Conservation (phyloP, 2,329 filamentous ascomycete species). For the Diaporthe nobilis region DNA sequence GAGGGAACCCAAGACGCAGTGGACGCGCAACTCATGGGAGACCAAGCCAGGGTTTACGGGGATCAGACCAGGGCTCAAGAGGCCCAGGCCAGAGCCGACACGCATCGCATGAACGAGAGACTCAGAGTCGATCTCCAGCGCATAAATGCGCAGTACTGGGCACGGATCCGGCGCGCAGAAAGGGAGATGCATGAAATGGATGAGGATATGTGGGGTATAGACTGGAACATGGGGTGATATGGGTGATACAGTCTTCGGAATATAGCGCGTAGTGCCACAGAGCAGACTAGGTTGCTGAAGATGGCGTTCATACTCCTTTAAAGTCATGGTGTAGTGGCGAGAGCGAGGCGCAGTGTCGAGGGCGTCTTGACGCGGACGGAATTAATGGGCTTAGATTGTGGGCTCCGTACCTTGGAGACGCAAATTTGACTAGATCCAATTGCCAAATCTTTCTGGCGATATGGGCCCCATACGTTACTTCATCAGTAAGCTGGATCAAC, state of each 20-base stretch:
- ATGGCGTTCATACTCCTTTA: accelerated
- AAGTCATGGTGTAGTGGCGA: not conserved
- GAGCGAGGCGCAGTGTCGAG: not conserved
- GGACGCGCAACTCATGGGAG: not conserved
- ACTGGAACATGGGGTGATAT: not conserved
- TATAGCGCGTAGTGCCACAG: not conserved
- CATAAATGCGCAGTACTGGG: not conserved
- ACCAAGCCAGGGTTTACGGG: not conserved
- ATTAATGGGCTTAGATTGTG: not conserved
- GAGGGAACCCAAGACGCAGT: not conserved
- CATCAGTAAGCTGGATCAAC: no score
- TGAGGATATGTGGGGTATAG: not conserved
- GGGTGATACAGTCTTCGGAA: not conserved
- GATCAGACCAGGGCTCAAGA: not conserved
- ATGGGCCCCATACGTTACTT: not conserved
- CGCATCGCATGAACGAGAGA: not conserved
- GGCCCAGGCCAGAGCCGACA: not conserved
- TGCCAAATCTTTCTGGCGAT: not conserved
- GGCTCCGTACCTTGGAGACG: accelerated
- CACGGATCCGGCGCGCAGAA: not conserved
- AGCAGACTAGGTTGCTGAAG: not conserved
- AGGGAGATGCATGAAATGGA: not conserved
- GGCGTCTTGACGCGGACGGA: not conserved
- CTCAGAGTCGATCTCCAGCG: not conserved
- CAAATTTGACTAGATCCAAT: not conserved